These are phyloP conservation scores for Magnusiomyces fungicola DNA, from an alignment of 1,139 yeast genomes.

Conservation along the genomic window DNA sequence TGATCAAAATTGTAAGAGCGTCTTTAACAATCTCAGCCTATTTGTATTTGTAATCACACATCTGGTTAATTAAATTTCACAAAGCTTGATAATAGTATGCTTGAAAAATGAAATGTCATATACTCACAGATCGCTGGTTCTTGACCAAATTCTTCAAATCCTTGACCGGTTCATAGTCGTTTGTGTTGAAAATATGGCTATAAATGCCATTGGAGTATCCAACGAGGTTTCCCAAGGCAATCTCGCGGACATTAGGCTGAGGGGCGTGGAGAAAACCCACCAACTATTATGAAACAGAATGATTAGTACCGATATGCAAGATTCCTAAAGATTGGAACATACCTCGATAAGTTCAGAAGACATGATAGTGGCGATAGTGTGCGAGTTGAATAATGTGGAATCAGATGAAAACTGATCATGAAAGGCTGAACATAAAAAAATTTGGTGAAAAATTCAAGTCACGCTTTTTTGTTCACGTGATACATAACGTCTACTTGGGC, in stretches of 20 bases:
- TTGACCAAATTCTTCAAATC: constrained; percentile 58
- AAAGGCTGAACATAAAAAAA: too few species aligned
- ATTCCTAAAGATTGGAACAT: too few species aligned
- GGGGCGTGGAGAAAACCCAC: constrained; percentile 80
- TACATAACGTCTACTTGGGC: too few species aligned
- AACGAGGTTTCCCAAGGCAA: constrained; percentile 78
- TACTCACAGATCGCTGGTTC: constrained; percentile 8
- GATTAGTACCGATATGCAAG: too few species aligned
- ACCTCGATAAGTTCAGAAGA: constrained; percentile 25
- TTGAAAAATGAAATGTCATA: background rate
- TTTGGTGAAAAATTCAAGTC: too few species aligned
- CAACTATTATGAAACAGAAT: too few species aligned
- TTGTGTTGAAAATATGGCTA: constrained; percentile 58
- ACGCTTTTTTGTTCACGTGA: too few species aligned
- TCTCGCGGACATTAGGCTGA: constrained; percentile 73
- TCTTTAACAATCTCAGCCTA: constrained; percentile 26
- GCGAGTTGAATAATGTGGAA: too few species aligned
- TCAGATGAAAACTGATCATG: too few species aligned
- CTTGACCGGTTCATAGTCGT: constrained; percentile 62
- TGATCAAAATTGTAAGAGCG: constrained; percentile 73
- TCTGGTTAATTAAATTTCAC: background rate
- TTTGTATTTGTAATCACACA: background rate
- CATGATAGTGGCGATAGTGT: too few species aligned
- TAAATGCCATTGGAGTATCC: constrained; percentile 72
- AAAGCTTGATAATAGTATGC: constrained; percentile 1